Base-by-base conservation (phyloP, 192 early-diverging fungal species). In the Coemansia biformis region DNA sequence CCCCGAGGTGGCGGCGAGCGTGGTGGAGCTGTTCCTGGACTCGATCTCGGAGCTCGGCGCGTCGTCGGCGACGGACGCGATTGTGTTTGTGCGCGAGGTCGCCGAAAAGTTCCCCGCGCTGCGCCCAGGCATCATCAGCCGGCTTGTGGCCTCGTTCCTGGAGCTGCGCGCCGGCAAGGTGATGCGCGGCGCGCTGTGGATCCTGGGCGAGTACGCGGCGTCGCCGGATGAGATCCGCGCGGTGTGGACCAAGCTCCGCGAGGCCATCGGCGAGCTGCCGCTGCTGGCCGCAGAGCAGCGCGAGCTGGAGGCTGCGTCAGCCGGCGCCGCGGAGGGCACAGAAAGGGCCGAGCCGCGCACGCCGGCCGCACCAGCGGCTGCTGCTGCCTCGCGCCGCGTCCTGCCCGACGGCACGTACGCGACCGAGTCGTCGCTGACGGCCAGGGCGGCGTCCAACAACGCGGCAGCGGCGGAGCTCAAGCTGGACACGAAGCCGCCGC, bases 351-450 rank as follows among this genome's bases (percentile, higher is more conserved):
- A n/a, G n/a, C n/a, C n/a, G n/a, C n/a, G n/a, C n/a, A 21, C 16
- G 21, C n/a, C 38, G 5, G 15, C 77, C 3, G 56, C 66, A n/a
- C 72, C 86, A 12, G 43, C 39, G 11, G 12, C 48, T 5, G 21
- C 51, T 5, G 45, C 62, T 10, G 54, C 63, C 0, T 66, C 84
- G 37, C 80, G 86, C 18, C 84, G 92, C 36, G 78, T 99, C 15
- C 77, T 99, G 29, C 84, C 96, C 3, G 96, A 99, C 69, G 96
- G 96, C 19, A 97, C 94, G 1, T 99, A 99, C 59, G 96, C 94
- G 5, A 92, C 94, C 12, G 94, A 99, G 65, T 90, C 85, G 61
- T 88, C 92, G 15, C 82, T 92, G 52, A 83, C 86, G 1, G 68
- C 76, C 2, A 65, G 62, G 4, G 64, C 79, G 2, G 32, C 74